These are phyloP conservation scores for Penicillium sp. DNA, from an alignment of 2,329 filamentous ascomycete genomes.

Conservation along the genomic window DNA sequence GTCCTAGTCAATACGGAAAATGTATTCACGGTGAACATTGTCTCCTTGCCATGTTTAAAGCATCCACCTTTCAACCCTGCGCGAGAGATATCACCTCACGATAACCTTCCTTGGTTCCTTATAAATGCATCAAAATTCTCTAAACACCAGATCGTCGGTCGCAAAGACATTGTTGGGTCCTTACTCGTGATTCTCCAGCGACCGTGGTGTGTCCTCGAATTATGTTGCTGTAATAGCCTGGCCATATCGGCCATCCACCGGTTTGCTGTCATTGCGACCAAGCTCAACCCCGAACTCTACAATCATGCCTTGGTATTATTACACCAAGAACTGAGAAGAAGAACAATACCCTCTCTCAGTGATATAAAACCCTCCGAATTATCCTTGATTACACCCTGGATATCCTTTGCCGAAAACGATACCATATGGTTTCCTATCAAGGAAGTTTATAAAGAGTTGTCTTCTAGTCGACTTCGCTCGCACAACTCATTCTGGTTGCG, in stretches of 20 bases:
- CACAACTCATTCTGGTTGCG: constrained; percentile 1
- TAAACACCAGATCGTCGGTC: neutral
- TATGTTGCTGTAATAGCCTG: neutral
- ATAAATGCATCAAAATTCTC: neutral
- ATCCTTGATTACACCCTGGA: neutral
- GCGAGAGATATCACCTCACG: neutral
- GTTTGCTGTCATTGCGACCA: neutral
- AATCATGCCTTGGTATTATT: neutral
- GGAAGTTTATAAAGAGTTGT: neutral
- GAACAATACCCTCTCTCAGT: neutral
- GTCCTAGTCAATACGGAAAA: neutral
- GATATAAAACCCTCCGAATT: neutral
- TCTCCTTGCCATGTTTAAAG: neutral
- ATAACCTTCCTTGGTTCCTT: neutral
- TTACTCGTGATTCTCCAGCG: neutral
- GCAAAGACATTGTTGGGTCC: neutral
- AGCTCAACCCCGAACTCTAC: neutral
- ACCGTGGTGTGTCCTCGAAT: neutral
- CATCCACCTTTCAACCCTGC: neutral
- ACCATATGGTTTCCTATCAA: neutral
- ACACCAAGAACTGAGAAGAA: neutral
- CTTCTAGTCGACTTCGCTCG: neutral
- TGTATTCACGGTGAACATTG: neutral
- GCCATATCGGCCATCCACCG: neutral
- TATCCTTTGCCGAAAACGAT: neutral